Evolutionary conservation across 2,329 filamentous ascomycete species (phyloP), one percentile per base, ranked within the genome.

Genomic region (Hirsutella thompsonii): DNA sequence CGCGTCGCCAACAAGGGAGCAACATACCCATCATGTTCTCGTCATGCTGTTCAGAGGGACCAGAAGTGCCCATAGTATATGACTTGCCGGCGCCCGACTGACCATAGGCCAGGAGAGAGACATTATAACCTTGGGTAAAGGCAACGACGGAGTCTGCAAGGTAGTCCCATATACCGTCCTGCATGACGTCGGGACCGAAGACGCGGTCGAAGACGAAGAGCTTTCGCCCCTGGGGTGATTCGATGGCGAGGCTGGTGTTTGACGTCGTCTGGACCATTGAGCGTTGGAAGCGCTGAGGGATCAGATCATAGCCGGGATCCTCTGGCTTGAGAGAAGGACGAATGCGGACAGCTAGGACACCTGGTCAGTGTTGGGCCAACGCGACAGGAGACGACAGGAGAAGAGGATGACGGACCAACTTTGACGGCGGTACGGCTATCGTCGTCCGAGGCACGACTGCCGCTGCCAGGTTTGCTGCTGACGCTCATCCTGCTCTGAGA

Each of bases 21-120:
- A 3, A 4, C 29, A 11, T 72, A 92, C 87, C 88, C 83, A 90
- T 92, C 23, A 77, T 62, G 8, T 81, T 74, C 23, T 70, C 49
- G 52, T 90, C 72, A 20, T 68, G 70, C 55, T 93, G 83, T 54
- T 95, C 89, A 19, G 62, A 62, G 2, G 89, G 86, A 4, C 88
- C 88, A 1, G 90, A 88, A 0, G 92, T 98, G 43, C 92, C 92
- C 92, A 98, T 98, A 0, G 92, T 98, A 58, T 94, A 96, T 3
- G 90, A 96, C 66, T 98, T 98, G 52, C 92, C 92, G 10, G 92
- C 88, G 42, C 92, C 92, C 21, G 92, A 98, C 67, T 98, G 92
- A 49, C 92, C 92, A 55, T 98, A 98, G 37, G 92, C 92, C 52
- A 98, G 69, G 38, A 98, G 78, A 3, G 92, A 98, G 44, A 98